Percentiles rank a stretch among this genome's conserved stretches.
Evolutionary conservation across 441 rosid species (phyloP).

Genomic region (Geranium incanum): DNA sequence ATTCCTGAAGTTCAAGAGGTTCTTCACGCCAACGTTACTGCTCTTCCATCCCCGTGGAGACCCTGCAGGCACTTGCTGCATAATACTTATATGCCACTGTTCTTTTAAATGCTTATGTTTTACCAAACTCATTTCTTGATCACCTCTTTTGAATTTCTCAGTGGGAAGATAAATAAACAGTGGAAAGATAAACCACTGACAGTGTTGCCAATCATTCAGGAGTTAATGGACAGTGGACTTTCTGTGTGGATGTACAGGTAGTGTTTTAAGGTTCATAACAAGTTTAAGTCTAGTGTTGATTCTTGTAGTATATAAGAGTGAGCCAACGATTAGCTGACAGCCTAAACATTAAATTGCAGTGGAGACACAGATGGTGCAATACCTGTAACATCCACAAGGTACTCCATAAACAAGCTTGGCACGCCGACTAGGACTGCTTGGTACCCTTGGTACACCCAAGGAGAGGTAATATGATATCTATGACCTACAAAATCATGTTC

Average conservation of each 20-base stretch:
- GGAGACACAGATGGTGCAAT: slow-evolving; percentile 31
- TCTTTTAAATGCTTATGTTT: neutral
- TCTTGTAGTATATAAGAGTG: no score
- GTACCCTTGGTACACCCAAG: slow-evolving; percentile 31
- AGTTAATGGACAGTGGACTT: slow-evolving; percentile 23
- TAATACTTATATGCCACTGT: neutral
- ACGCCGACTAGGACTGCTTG: slow-evolving; percentile 19
- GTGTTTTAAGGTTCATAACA: neutral
- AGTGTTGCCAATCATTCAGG: slow-evolving; percentile 25
- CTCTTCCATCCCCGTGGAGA: slow-evolving; percentile 25
- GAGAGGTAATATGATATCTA: slow-evolving; percentile 24
- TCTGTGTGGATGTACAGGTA: slow-evolving; percentile 27
- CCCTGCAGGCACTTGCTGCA: slow-evolving; percentile 25
- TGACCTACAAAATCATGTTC: neutral
- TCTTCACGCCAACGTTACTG: slow-evolving; percentile 26
- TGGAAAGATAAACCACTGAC: slow-evolving; percentile 25
- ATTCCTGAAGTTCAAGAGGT: slow-evolving; percentile 24
- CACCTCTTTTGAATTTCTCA: slow-evolving; percentile 9
- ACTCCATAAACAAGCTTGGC: slow-evolving; percentile 25
- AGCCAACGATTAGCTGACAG: no score
- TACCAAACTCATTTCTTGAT: neutral
- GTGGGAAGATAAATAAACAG: slow-evolving; percentile 18
- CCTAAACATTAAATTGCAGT: slow-evolving; percentile 14
- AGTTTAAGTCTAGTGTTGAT: neutral
- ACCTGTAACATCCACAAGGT: slow-evolving; percentile 27